Conservation (phyloP, 306 rosid species). For the Dicorynia guianensis region DNA sequence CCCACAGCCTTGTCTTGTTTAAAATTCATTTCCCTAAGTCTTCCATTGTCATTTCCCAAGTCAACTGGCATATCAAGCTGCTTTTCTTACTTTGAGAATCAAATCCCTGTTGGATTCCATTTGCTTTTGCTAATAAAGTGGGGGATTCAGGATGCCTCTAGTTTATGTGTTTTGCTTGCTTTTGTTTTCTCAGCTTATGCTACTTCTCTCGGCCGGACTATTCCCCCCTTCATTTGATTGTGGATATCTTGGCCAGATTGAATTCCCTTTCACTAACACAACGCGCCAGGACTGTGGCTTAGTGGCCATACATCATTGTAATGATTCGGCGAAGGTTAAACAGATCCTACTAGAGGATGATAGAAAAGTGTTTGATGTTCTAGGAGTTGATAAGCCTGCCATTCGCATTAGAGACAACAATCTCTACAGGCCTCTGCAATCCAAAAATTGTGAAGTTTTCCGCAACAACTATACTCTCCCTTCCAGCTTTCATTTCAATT, state of each 20-base stretch:
- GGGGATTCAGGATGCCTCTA: slow-evolving; percentile 25
- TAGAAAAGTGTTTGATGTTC: slow-evolving; percentile 16
- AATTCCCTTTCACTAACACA: slow-evolving; percentile 40
- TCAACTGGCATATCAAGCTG: slow-evolving; percentile 39
- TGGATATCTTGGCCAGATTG: slow-evolving; percentile 40
- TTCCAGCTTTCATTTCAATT: not conserved
- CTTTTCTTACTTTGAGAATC: too few relatives aligned
- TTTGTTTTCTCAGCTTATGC: slow-evolving; percentile 25
- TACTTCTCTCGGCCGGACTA: slow-evolving; percentile 17
- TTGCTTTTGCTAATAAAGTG: slow-evolving; percentile 6
- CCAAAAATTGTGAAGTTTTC: slow-evolving; percentile 41
- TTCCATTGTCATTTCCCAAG: slow-evolving; percentile 31
- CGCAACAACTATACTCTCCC: slow-evolving; percentile 38
- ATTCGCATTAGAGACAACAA: slow-evolving; percentile 32
- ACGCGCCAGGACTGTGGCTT: slow-evolving; percentile 47
- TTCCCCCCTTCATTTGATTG: slow-evolving; percentile 44
- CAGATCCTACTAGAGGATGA: not conserved
- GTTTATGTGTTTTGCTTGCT: slow-evolving; percentile 6
- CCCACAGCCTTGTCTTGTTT: too few relatives aligned
- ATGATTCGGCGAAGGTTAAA: too few relatives aligned
- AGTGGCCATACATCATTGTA: slow-evolving; percentile 31
- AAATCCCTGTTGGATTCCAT: too few relatives aligned
- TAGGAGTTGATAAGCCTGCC: fast-evolving
- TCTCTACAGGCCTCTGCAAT: not conserved
- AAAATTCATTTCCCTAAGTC: not conserved